Evolutionary conservation across 2,329 filamentous ascomycete genomes (phyloP), one percentile per base, ranked within the genome.

Genomic region (Neofusicoccum parvum): DNA sequence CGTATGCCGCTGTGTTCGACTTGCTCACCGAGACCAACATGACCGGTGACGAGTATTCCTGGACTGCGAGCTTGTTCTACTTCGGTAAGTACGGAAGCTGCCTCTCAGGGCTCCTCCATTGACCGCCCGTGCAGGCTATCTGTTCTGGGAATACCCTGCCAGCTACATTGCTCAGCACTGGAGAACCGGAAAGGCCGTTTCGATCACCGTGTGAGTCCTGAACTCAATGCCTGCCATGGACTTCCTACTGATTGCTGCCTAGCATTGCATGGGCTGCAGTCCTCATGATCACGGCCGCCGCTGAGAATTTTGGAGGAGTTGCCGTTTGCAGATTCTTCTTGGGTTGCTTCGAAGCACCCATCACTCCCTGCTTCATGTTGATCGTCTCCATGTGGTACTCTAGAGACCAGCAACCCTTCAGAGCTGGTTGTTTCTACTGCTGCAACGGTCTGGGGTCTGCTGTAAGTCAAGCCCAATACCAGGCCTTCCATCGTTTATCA

Each of bases 51-150:
- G 74, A 86, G 60, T 87, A 87, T 67, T 80, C 79, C 53, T 86
- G 84, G 83, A 78, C 86, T n/a, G 81, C 83, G 1, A 83, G 79
- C 23, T 82, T 86, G 4, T 87, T 86, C 70, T 87, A 86, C 67
- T 78, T 87, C n/a, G 84, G 78, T 66, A 50, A 48, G 59, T 50
- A 10, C 15, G 3, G 80, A 78, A 39, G 46, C 72, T 17, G 51
- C 67, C 14, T 69, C 68, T 2, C 68, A 71, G 50, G 72, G 71
- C 68, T 68, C 68, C 5, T 66, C 66, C 17, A 69, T 69, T 49
- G 72, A 72, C 45, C 4, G 70, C 27, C 34, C 1, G 3, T 20
- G 3, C n/a, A 66, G 65, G 68, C 14, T 72, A 71, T 43, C 65
- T 72, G 11, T 49, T 70, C 4, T 66, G 67, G 10, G 71, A 72